Evolutionary conservation across 441 rosid genomes (phyloP).

Genomic region (Adansonia madagascariensis): DNA sequence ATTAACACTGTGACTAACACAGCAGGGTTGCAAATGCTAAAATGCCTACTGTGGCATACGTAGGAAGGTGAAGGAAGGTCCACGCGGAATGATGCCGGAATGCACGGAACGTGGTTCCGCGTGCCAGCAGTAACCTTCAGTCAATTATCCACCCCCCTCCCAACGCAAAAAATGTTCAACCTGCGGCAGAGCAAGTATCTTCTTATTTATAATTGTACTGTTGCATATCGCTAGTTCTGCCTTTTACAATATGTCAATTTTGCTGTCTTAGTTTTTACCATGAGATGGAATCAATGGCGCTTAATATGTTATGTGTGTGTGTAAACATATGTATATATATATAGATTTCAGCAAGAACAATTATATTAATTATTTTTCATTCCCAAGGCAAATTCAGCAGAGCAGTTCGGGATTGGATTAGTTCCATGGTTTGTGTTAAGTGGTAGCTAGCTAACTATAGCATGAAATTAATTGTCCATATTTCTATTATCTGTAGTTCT

Average conservation of each 20-base stretch:
- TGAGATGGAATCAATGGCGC: too few species aligned
- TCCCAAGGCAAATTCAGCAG: background rate
- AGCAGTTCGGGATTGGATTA: too few species aligned
- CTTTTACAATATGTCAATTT: background rate
- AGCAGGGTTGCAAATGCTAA: background rate
- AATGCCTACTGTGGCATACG: background rate
- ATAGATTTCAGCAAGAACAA: too few species aligned
- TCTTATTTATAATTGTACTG: background rate
- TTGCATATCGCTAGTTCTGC: background rate
- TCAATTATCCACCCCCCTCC: background rate
- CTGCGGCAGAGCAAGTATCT: background rate
- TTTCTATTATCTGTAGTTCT: too few species aligned
- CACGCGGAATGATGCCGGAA: background rate
- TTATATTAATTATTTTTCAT: background rate
- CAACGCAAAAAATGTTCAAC: background rate
- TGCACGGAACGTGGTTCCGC: background rate
- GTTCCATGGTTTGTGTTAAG: too few species aligned
- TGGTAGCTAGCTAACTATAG: too few species aligned
- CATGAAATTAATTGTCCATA: too few species aligned
- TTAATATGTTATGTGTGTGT: too few species aligned
- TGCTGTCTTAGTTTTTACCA: background rate
- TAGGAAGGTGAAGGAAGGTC: background rate
- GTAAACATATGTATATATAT: too few species aligned
- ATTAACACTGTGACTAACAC: background rate
- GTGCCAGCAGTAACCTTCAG: background rate